Percentiles rank a stretch among this genome's conserved stretches.
Conservation (phyloP, 306 rosid genomes). For the Citrullus mucosospermus region DNA sequence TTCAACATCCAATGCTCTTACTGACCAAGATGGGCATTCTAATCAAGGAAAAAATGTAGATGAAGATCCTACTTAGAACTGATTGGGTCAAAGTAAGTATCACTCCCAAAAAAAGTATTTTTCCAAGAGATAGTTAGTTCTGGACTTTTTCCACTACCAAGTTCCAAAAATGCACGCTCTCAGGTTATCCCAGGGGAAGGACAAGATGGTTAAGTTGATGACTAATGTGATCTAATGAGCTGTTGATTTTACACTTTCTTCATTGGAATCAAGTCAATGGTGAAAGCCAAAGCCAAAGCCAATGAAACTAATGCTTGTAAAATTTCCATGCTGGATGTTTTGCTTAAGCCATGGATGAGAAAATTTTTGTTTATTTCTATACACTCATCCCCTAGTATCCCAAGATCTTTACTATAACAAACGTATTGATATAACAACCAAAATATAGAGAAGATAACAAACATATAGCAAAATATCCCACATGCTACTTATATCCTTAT, state of each 20-base stretch:
- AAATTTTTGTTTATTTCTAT: neutral
- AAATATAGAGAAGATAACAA: slow-evolving; percentile 1
- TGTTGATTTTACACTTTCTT: neutral
- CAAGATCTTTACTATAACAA: neutral
- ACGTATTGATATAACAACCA: neutral
- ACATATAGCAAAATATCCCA: neutral
- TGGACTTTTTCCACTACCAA: neutral
- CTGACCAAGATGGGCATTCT: neutral
- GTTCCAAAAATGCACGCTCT: neutral
- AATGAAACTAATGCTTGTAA: neutral
- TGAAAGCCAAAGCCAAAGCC: neutral
- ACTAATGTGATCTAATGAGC: neutral
- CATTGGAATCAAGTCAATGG: neutral
- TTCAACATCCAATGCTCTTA: neutral
- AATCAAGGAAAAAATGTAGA: neutral
- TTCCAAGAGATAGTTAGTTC: neutral
- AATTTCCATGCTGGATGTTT: neutral
- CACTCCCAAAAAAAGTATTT: neutral
- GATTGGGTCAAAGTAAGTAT: neutral
- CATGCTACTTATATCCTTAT: neutral
- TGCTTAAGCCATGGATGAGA: neutral
- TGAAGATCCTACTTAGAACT: neutral
- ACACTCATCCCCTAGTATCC: neutral
- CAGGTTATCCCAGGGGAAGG: neutral
- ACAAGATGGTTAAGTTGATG: neutral